Conservation (phyloP, 2,329 filamentous ascomycete species). For the Coniella vitis region DNA sequence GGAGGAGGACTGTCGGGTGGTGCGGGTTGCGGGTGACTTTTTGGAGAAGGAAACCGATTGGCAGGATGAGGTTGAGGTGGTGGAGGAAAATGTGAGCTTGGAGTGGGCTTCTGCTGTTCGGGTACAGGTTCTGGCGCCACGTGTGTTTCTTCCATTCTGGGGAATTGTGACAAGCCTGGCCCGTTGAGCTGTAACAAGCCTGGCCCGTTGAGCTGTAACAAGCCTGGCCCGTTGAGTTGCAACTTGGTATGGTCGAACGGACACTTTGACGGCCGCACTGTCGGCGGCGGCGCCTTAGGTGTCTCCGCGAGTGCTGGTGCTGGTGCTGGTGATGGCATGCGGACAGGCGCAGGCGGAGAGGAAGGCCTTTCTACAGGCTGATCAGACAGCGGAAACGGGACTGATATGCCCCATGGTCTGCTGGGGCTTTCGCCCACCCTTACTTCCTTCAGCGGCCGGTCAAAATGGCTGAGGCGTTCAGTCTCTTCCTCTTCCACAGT, state of each 20-base stretch:
- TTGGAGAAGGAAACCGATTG: constrained; percentile 10
- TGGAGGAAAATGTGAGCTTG: constrained; percentile 11
- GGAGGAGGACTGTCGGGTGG: constrained; percentile 22
- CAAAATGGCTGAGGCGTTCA: constrained; percentile 67
- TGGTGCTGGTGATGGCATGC: constrained; percentile 36
- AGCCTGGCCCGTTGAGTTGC: constrained; percentile 10
- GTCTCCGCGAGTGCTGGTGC: constrained; percentile 24
- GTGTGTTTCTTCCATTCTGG: constrained; percentile 16
- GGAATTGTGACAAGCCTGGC: constrained; percentile 12
- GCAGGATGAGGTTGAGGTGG: constrained; percentile 3
- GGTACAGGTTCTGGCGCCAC: constrained; percentile 1
- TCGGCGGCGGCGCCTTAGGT: constrained; percentile 2
- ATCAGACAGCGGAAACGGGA: constrained; percentile 30
- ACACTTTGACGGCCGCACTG: constrained; percentile 39
- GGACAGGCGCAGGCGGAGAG: constrained; percentile 52
- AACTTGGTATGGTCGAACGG: constrained; percentile 42
- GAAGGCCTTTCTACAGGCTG: constrained; percentile 47
- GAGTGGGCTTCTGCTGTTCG: background rate
- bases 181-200: constrained; percentile 17
- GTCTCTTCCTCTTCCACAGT: constrained; percentile 40
- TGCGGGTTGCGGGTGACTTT: constrained; percentile 19
- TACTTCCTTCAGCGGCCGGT: constrained; percentile 78
- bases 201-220: constrained; percentile 14
- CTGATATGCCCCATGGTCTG: constrained; percentile 84
- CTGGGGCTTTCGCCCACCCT: constrained; percentile 91